Conservation (phyloP, 345 rosid species). For the Cochlearia excelsa region DNA sequence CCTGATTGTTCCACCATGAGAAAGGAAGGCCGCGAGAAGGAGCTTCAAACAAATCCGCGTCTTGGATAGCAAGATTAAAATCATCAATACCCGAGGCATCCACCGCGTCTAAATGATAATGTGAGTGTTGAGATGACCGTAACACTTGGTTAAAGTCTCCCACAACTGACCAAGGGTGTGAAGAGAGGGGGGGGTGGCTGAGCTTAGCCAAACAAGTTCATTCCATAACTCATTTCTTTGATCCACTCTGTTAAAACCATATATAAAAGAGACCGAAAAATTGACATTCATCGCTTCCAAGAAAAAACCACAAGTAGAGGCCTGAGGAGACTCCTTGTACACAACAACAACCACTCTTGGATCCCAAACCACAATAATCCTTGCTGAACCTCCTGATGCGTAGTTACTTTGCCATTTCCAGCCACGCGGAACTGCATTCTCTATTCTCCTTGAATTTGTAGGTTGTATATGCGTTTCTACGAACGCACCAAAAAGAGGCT, state of each 20-base stretch:
- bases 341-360: background rate
- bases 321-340: background rate
- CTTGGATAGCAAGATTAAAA: background rate
- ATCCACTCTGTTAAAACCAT: background rate
- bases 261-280: background rate
- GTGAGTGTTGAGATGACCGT: background rate
- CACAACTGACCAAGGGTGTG: background rate
- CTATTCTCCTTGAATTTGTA: background rate
- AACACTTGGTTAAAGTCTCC: background rate
- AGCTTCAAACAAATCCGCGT: background rate
- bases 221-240: fast-evolving
- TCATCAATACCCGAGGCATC: background rate
- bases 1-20: background rate
- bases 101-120: background rate
- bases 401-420: background rate
- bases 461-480: background rate
- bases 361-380: background rate
- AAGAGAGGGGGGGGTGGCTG: background rate
- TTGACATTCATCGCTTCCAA: background rate
- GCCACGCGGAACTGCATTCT: background rate
- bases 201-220: fast-evolving
- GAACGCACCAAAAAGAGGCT: background rate
- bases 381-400: background rate
- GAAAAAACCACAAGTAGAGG: background rate
- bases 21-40: background rate